Base-by-base conservation (phyloP, 1,284 basidiomycete genomes). In the Cutaneotrichosporon sp. region DNA sequence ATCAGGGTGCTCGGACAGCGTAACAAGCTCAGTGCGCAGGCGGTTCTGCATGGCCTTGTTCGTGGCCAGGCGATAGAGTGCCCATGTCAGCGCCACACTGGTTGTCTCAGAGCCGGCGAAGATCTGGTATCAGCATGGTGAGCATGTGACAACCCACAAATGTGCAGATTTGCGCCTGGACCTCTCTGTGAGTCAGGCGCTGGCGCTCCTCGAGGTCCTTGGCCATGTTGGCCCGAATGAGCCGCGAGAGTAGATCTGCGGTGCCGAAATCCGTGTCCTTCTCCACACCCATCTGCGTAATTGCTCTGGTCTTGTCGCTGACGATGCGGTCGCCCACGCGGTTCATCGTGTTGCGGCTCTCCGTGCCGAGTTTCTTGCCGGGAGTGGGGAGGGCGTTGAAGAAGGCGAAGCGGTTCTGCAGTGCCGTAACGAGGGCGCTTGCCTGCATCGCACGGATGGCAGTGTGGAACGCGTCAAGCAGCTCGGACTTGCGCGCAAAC, bases 41-140 rank as follows among this genome's bases (percentile, higher is more conserved):
- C 72, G 74, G 19, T 67, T 60, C 67, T 90, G 88, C 8, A 78
- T 71, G 0, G 74, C 72, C 0, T 78, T 81, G 49, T 82, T 67
- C 25, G 74, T 76, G 0, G 84, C 78, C 17, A 90, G 81, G 19
- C 81, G 80, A 68, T 84, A 85, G 4, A 89, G 74, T 49, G 80
- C 81, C 87, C 87, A 91, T 3, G 84, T 81, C 2, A 87, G 75
- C 1, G 84, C 82, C 0, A 82, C 83, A 0, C 81, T 82, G 0
- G 83, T 85, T 0, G 89, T 90, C 66, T 90, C 88, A 66, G 88
- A 85, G 0, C 88, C 88, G 0, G 73, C 71, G 3, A 72, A 61
- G 55, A 73, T 69, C 69, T 70, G 51, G 35, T 82, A 79, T 6
- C 14, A 31, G 29, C 9, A 14, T 9, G 29, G 29, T 9, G 29